Conservation (phyloP, 1,284 basidiomycete species). For the Irpex sp. region DNA sequence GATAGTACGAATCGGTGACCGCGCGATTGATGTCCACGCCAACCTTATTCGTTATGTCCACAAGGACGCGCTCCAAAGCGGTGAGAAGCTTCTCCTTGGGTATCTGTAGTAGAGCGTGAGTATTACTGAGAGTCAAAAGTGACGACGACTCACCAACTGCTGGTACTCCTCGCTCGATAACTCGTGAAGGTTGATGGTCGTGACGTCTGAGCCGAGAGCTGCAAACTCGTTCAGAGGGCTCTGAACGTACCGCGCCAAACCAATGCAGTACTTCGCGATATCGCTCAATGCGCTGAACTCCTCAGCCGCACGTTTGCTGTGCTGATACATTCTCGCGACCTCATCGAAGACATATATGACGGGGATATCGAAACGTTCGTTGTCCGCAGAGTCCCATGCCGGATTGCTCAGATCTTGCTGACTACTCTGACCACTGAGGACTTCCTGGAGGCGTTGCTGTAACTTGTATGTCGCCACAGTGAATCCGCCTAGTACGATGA, state of each 20-base stretch:
- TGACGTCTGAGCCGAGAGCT: slow-evolving; percentile 79
- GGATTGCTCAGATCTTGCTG: slow-evolving; percentile 12
- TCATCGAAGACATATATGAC: slow-evolving; percentile 90
- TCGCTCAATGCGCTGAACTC: slow-evolving; percentile 84
- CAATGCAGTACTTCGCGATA: slow-evolving; percentile 93
- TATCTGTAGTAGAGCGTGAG: slow-evolving; percentile 45
- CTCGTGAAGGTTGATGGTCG: slow-evolving; percentile 72
- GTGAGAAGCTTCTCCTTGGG: slow-evolving; percentile 81
- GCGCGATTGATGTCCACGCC: slow-evolving; percentile 97
- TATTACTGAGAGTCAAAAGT: neutral
- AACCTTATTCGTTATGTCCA: slow-evolving; percentile 88
- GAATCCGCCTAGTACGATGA: slow-evolving; percentile 89
- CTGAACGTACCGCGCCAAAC: slow-evolving; percentile 90
- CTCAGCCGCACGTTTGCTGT: slow-evolving; percentile 80
- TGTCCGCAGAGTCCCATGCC: slow-evolving; percentile 20
- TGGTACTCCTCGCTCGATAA: slow-evolving; percentile 74
- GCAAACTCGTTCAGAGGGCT: slow-evolving; percentile 94
- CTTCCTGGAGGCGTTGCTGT: slow-evolving; percentile 60
- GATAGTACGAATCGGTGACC: slow-evolving; percentile 84
- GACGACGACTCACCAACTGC: slow-evolving; percentile 66
- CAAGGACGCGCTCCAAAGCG: slow-evolving; percentile 84
- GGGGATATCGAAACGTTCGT: slow-evolving; percentile 48
- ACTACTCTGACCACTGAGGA: slow-evolving; percentile 4
- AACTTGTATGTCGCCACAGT: slow-evolving; percentile 79
- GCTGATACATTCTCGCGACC: slow-evolving; percentile 92